Evolutionary conservation across 805 yeast species (phyloP), one percentile per base, ranked within the genome.

Genomic region (Teunomyces barrocoloradensis): DNA sequence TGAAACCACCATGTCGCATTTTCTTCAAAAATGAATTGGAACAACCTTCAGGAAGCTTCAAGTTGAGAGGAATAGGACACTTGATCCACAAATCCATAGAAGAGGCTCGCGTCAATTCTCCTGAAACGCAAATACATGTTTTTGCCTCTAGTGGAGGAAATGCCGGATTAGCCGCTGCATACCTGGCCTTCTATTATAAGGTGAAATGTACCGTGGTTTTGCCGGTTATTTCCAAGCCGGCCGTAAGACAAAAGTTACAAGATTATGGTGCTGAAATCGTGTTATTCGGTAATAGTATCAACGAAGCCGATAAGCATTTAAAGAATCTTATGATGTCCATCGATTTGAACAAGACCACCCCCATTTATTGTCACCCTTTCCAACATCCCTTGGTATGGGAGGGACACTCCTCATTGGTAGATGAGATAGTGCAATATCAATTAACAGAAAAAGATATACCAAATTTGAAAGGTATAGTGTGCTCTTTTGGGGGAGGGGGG

Each of bases 401-500:
- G 46, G 84, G 84, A 18, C 83, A 80, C 54, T 62, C 82, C 0
- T 48, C 71, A 0, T 57, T 78, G 52, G 61, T 81, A 11, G 80
- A 73, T 56, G 84, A 71, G 50, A 64, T 78, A 10, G 66, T 68
- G 34, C 54, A 53, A 6, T 23, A 43, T 15, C 69, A 67, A 44
- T 46, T 69, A 18, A 35, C 54, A 2, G 37, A 42, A 1, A 47
- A 59, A 10, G 65, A 59, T 7, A 41, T 42, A 6, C 4, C 39
- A 5, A 54, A 60, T 3, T 48, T 79, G 18, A 74, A 69, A 50
- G 81, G 76, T 0, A 65, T 78, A 27, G 78, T 76, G 1, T 78
- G 83, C 56, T 78, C 82, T 18, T 73, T 78, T 39, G 84, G 84
- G 5, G 84, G 84, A 6, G 84, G 84, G 12, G 84, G 84, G 0